Evolutionary conservation across 2,329 filamentous ascomycete genomes (phyloP), one percentile per base, ranked within the genome.

Genomic region (Aureobasidium namibiae): DNA sequence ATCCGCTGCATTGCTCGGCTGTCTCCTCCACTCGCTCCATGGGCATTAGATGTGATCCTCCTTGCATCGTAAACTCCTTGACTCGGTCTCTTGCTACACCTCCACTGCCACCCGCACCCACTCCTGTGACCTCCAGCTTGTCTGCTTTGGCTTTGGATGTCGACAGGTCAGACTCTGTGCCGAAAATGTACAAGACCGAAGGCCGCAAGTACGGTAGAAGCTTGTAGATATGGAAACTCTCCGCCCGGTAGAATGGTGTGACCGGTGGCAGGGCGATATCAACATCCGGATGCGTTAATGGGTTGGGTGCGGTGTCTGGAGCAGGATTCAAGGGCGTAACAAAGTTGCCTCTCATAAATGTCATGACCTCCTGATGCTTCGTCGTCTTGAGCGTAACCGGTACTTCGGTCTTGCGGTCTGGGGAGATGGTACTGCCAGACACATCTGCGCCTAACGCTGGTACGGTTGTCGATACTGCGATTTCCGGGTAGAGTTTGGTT

Each of bases 281-380:
- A 2, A 78, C 62, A 60, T 79, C 76, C 0, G 75, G 70, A 60
- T 78, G 75, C 6, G 74, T 75, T n/a, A 70, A 59, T 11, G 70
- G 67, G 53, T 76, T 73, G 3, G 74, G 65, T 18, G 65, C 62
- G 0, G 62, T 68, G 39, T 71, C 71, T 4, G 67, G 70, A 38
- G 64, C 45, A 4, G 64, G 65, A 58, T 64, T 63, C 14, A 60
- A 60, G 4, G 60, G 10, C 2, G 64, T 63, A 2, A 63, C 62
- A 31, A 80, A 83, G 61, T 82, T 81, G 0, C 85, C 82, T 0
- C 88, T 81, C 63, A 89, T 74, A 70, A 87, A 94, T 1, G 86
- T 90, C 67, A 90, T 86, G 59, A 94, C 88, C 75, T 95, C 90
- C 69, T 96, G 90, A 71, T 95, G 88, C 67, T 92, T 90, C 0